Percentiles rank a stretch among this genome's conserved stretches.
Conservation (phyloP, 2,329 filamentous ascomycete species). For the Paracoccidioides lutzii region DNA sequence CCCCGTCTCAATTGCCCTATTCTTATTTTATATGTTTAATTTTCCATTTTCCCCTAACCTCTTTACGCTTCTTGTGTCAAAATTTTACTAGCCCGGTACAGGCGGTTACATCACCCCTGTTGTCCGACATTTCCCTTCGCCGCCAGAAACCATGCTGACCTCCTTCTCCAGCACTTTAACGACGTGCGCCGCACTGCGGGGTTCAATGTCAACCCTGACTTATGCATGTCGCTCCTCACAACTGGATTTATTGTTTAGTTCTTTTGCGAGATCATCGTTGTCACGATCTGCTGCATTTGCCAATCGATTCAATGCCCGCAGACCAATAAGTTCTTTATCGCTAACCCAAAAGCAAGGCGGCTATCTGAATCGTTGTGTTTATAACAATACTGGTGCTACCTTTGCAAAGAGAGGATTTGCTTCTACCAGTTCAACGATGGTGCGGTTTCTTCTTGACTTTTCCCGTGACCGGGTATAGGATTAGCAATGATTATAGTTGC, state of each 20-base stretch:
- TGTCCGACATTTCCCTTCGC: not conserved
- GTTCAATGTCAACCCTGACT: conserved; percentile 5
- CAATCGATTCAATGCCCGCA: not conserved
- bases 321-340: not conserved
- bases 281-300: not conserved
- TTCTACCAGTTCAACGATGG: conserved; percentile 9
- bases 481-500: not conserved
- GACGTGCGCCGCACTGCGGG: conserved; percentile 4
- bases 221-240: conserved; percentile 6
- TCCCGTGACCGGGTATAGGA: not conserved
- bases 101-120: not conserved
- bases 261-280: not conserved
- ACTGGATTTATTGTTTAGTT: not conserved
- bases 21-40: too few relatives aligned
- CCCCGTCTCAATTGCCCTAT: not conserved
- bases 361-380: not conserved
- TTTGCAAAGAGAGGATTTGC: conserved; percentile 7
- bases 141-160: conserved; percentile 3
- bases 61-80: too few relatives aligned
- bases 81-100: too few relatives aligned
- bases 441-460: conserved; percentile 1
- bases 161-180: conserved; percentile 5
- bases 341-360: not conserved
- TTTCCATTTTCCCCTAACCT: too few relatives aligned
- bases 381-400: not conserved